Evolutionary conservation across 139 green algal species (phyloP), one percentile per base, ranked within the genome.

Genomic region (Auxenochlorella pyrenoidosa): DNA sequence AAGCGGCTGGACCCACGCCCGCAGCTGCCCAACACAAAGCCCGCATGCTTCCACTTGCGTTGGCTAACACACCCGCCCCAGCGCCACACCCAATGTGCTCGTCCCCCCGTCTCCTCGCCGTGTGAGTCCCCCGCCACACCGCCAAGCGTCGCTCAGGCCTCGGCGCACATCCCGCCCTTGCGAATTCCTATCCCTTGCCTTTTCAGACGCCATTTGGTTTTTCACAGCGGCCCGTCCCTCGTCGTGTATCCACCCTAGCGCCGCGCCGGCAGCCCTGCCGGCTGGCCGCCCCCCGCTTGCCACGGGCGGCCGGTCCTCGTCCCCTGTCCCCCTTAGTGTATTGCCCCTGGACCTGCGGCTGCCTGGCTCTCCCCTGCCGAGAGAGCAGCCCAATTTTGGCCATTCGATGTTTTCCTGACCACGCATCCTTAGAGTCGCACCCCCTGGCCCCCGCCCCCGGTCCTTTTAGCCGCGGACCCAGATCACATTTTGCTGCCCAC

Each of bases 201-300:
- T 54, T 34, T 78, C n/a, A 38, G 8, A 54, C n/a, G 30, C 26
- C 71, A 78, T 78, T 78, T 79, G 73, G 73, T 79, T 79, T 79
- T 79, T 34, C 41, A 36, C 73, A n/a, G 40, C 73, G 73, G 40
- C 73, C 73, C 73, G 68, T 75, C 68, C 68, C 68, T 5, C 32
- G 5, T 78, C 32, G 73, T 79, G 73, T 79, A 79, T 22, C 68
- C 34, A 38, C 68, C 68, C 34, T 75, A 38, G 66, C 40, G 73
- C 73, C 21, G 73, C 73, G 24, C 40, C 73, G 54, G 54, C 54
- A 63, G 54, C 54, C 54, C 54, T 13, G 54, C 0, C 40, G 73
- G 73, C 26, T 0, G 24, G 40, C 36, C 38, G 0, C 26, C 24
- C 28, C 40, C 5, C 5, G 73, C 40, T 40, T 79, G 73, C 73